Conservation (phyloP, 2,329 filamentous ascomycete genomes). For the Aaosphaeria arxii region DNA sequence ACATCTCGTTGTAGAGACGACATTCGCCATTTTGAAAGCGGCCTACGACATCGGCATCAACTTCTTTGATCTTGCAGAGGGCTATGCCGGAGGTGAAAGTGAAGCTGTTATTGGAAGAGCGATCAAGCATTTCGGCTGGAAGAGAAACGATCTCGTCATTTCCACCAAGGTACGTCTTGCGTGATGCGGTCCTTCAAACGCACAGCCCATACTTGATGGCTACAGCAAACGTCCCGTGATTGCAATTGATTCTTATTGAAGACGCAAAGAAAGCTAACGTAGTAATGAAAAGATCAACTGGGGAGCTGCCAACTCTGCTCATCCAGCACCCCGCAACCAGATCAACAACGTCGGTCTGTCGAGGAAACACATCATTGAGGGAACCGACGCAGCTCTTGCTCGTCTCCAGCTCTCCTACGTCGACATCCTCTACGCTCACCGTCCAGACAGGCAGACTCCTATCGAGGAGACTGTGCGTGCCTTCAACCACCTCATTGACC, state of each 20-base stretch:
- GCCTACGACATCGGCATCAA: slow-evolving; percentile 59
- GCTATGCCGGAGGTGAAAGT: slow-evolving; percentile 51
- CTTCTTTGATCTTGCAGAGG: slow-evolving; percentile 60
- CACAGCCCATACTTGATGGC: neutral
- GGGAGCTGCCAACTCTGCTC: slow-evolving; percentile 52
- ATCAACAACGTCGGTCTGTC: slow-evolving; percentile 67
- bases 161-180: slow-evolving; percentile 49
- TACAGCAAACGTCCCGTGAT: too few species aligned
- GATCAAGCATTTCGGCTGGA: slow-evolving; percentile 58
- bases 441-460: slow-evolving; percentile 64
- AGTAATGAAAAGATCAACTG: slow-evolving; percentile 56
- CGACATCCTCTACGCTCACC: slow-evolving; percentile 67
- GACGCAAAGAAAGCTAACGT: too few species aligned
- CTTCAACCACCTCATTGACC: slow-evolving; percentile 68
- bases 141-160: slow-evolving; percentile 56
- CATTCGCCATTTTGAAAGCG: slow-evolving; percentile 53
- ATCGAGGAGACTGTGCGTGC: slow-evolving; percentile 69
- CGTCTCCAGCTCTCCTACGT: slow-evolving; percentile 60
- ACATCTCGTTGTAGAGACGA: slow-evolving; percentile 43
- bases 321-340: slow-evolving; percentile 48
- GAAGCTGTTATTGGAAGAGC: slow-evolving; percentile 56
- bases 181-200: neutral
- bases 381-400: slow-evolving; percentile 57
- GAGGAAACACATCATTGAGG: slow-evolving; percentile 69
- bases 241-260: neutral